Conservation (phyloP, 2,329 filamentous ascomycete species). For the Nemania sp. region DNA sequence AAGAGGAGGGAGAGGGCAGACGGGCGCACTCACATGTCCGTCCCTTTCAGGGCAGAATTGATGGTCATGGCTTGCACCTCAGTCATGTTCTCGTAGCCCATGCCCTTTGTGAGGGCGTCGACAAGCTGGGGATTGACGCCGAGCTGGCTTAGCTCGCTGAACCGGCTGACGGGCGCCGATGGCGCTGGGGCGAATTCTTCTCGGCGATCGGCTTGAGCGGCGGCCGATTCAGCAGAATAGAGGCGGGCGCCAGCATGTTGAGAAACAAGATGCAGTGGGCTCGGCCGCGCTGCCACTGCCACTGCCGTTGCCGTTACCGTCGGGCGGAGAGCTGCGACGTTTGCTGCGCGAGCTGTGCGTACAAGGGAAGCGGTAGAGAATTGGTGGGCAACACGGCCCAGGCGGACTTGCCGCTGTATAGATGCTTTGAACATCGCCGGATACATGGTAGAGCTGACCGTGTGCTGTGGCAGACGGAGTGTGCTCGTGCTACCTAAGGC, state of each 20-base stretch:
- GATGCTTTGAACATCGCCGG: conserved; percentile 35
- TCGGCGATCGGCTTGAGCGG: conserved; percentile 15
- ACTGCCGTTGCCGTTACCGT: too few species aligned
- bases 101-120: conserved; percentile 66
- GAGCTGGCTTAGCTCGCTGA: conserved; percentile 48
- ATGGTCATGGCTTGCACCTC: conserved; percentile 88
- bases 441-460: neutral
- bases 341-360: conserved; percentile 25
- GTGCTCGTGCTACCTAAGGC: neutral
- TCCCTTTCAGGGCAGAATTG: conserved; percentile 74
- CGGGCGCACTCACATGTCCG: conserved; percentile 70
- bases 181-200: conserved; percentile 24
- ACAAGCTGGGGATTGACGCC: conserved; percentile 69
- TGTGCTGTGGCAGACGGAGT: too few species aligned
- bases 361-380: conserved; percentile 28
- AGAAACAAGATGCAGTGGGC: conserved; percentile 12
- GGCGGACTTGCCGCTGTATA: conserved; percentile 38
- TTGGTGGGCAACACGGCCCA: conserved; percentile 35
- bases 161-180: conserved; percentile 42
- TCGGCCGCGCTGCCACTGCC: conserved; percentile 5
- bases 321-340: conserved; percentile 23
- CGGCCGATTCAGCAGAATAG: conserved; percentile 32
- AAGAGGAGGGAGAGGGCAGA: neutral
- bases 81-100: conserved; percentile 86
- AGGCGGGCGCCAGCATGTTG: conserved; percentile 28